Evolutionary conservation across 805 yeast genomes (phyloP).

Genomic region (Vanderwaltozyma tropicalis): DNA sequence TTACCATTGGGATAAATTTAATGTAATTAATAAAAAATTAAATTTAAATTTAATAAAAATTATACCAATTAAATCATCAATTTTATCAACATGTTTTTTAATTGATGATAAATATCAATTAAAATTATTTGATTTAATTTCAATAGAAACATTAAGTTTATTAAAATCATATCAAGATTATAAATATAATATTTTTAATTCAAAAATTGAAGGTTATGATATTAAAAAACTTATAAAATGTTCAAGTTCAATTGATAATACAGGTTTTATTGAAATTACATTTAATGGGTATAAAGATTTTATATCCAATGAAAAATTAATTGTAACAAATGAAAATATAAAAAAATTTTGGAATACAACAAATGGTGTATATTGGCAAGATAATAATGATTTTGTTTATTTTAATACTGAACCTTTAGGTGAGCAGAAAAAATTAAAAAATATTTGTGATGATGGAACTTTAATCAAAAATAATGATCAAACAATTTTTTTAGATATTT

Average conservation of each 20-base stretch:
- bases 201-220: not conserved
- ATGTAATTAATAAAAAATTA: not conserved
- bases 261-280: slow-evolving; percentile 7
- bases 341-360: slow-evolving; percentile 3
- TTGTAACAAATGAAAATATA: not conserved
- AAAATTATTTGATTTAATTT: not conserved
- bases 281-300: slow-evolving; percentile 5
- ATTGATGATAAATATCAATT: not conserved
- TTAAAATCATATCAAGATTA: not conserved
- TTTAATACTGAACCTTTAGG: slow-evolving; percentile 1
- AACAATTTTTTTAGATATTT: not conserved
- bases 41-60: not conserved
- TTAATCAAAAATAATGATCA: slow-evolving; percentile 1
- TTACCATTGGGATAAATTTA: slow-evolving; percentile 5
- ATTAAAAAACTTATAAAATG: slow-evolving; percentile 2
- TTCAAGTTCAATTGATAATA: slow-evolving; percentile 7
- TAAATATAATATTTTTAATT: not conserved
- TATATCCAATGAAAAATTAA: not conserved
- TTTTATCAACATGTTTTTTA: not conserved
- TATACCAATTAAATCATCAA: not conserved
- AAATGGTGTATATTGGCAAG: slow-evolving; percentile 9
- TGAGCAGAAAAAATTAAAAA: not conserved
- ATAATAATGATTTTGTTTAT: slow-evolving; percentile 4
- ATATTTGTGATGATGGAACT: not conserved
- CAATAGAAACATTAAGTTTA: too few relatives aligned